Conservation (phyloP, 202 grass and related monocot genomes). For the Panicum hallii region DNA sequence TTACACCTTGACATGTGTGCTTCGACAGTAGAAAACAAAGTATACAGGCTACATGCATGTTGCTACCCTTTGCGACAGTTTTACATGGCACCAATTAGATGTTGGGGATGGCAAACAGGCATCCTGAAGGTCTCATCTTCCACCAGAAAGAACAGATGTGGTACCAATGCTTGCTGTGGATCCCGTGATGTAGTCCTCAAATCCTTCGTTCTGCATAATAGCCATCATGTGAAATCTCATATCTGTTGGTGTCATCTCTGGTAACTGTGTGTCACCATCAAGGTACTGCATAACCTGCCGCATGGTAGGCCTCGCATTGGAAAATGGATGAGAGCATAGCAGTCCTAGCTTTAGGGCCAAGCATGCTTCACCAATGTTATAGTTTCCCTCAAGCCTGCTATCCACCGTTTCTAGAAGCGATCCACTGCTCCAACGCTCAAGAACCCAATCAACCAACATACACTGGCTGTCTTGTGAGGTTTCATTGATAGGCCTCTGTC, state of each 20-base stretch:
- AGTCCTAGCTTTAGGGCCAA: neutral
- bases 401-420: neutral
- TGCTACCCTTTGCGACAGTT: neutral
- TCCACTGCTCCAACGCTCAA: neutral
- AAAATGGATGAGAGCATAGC: slow-evolving; percentile 19
- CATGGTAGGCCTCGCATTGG: neutral
- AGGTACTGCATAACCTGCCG: slow-evolving; percentile 18
- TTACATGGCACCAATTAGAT: neutral
- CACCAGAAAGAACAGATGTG: neutral
- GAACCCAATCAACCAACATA: slow-evolving; percentile 19
- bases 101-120: neutral
- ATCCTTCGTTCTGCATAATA: slow-evolving; percentile 15
- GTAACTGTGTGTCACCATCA: neutral
- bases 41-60: neutral
- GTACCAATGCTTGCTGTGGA: neutral
- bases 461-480: neutral
- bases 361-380: neutral
- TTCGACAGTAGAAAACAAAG: neutral
- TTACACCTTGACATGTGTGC: neutral
- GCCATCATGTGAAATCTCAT: slow-evolving; percentile 14
- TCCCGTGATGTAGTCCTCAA: neutral
- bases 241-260: neutral
- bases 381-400: neutral
- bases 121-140: neutral
- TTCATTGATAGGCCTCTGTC: slow-evolving; percentile 7